Evolutionary conservation across 768 basidiomycete genomes (phyloP).

Genomic region (Termitomyces sp.): DNA sequence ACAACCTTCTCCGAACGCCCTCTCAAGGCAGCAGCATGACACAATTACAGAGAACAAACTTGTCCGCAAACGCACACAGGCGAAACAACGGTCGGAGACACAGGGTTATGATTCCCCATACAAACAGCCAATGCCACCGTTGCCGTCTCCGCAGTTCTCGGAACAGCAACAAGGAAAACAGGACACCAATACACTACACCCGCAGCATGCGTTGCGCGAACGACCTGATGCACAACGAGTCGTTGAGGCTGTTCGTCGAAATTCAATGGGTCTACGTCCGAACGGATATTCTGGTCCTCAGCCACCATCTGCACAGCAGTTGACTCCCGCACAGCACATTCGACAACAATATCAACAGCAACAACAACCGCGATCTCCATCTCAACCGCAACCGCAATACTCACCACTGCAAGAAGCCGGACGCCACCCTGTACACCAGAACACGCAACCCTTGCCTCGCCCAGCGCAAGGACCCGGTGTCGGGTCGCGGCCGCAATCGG

Average conservation of each 20-base stretch:
- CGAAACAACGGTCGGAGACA: conserved; percentile 48
- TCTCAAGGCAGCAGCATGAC: conserved; percentile 81
- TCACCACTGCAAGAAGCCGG: conserved; percentile 8
- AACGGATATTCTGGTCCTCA: conserved; percentile 3
- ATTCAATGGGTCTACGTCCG: conserved; percentile 24
- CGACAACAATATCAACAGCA: conserved; percentile 13
- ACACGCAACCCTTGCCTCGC: conserved; percentile 4
- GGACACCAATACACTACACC: conserved; percentile 2
- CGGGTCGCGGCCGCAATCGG: conserved; percentile 10
- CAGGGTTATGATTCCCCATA: conserved; percentile 6
- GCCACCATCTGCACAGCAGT: conserved; percentile 5
- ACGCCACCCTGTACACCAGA: conserved; percentile 4
- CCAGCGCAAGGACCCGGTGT: conserved; percentile 8
- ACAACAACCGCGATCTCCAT: conserved; percentile 12
- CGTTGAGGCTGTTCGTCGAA: conserved; percentile 51
- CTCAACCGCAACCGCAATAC: conserved; percentile 11
- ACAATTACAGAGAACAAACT: conserved; percentile 72
- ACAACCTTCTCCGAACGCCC: conserved; percentile 50
- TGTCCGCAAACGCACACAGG: conserved; percentile 75
- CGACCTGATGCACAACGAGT: conserved; percentile 36
- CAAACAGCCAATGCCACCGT: not conserved
- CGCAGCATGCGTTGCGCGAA: conserved; percentile 5
- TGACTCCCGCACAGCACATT: conserved; percentile 14
- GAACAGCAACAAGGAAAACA: conserved; percentile 10
- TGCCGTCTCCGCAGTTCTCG: conserved; percentile 11